Percentiles rank a stretch among this genome's conserved stretches.
Evolutionary conservation across 257 asterid species (phyloP).

Genomic region (Salvia rosmarinus): DNA sequence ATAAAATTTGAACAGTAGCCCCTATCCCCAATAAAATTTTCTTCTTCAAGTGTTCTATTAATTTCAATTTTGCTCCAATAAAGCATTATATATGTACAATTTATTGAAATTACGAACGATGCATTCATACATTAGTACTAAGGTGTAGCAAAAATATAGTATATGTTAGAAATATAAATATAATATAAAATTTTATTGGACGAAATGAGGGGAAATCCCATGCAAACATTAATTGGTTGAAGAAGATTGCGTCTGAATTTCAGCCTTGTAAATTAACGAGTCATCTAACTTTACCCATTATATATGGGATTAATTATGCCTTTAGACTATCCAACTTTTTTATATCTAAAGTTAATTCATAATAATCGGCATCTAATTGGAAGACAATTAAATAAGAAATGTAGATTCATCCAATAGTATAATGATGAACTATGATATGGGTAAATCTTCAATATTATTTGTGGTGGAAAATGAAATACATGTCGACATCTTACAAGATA

Average conservation of each 20-base stretch:
- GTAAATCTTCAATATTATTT: not conserved
- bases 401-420: not conserved
- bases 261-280: slow-evolving; percentile 19
- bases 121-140: too few relatives aligned
- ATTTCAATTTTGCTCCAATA: not conserved
- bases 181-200: not conserved
- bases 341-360: not conserved
- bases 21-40: too few relatives aligned
- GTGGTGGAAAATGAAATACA: not conserved
- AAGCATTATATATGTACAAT: not conserved
- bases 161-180: not conserved
- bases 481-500: not conserved
- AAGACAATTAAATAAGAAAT: not conserved
- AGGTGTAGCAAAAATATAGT: too few relatives aligned
- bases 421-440: not conserved
- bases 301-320: slow-evolving; percentile 6
- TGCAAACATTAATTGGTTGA: slow-evolving; percentile 20
- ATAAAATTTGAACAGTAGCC: too few relatives aligned
- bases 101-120: not conserved
- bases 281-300: slow-evolving; percentile 13
- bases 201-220: not conserved
- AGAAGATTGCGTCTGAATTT: slow-evolving; percentile 18
- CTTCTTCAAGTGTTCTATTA: not conserved
- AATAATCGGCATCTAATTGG: not conserved
- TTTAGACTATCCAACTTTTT: not conserved